Evolutionary conservation across 2,329 filamentous ascomycete species (phyloP), one percentile per base, ranked within the genome.

Genomic region (Phialemonium atrogriseum): DNA sequence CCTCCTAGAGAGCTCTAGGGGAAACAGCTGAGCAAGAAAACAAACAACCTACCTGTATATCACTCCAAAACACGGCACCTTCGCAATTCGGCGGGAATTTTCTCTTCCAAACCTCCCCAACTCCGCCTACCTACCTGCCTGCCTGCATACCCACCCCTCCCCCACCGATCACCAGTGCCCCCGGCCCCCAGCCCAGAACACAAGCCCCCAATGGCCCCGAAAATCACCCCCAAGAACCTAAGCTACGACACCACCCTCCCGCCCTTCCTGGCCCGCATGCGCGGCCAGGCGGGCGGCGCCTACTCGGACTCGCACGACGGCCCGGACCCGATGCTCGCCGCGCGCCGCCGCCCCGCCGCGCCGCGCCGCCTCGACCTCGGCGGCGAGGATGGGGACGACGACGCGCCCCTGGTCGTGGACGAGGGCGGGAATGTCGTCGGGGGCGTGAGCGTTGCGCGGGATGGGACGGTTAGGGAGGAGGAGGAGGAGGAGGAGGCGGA

Each of bases 401-500:
- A 89, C 52, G 79, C 68, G 30, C 84, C 84, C 0, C 67, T 85
- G 0, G 76, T 85, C 31, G 74, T 91, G 4, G 73, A 89, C 43
- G 83, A 86, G 50, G 66, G 71, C 5, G 81, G 76, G 30, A 80
- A 84, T 33, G 68, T 79, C 18, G 69, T 80, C 18, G 27, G 32
- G 3, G 42, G 38, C 0, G 39, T 55, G 2, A 41, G 36, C 12
- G 51, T 70, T 5, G 58, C 55, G 32, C 50, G 52, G 26, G 63
- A 70, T 38, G 66, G 66, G 7, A 49, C 39, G 4, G 55, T 65
- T n/a, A 58, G 49, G n/a, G 45, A 40, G 18, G 33, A 35, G 42
- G 41, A 38, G 35, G 15, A n/a, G 3, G 28, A 14, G 9, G 34
- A 33, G 15, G 17, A 44, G 20, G 39, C 35, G 10, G 35, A 46